Base-by-base conservation (phyloP, 768 basidiomycete species). In the Amanita brunnescens region DNA sequence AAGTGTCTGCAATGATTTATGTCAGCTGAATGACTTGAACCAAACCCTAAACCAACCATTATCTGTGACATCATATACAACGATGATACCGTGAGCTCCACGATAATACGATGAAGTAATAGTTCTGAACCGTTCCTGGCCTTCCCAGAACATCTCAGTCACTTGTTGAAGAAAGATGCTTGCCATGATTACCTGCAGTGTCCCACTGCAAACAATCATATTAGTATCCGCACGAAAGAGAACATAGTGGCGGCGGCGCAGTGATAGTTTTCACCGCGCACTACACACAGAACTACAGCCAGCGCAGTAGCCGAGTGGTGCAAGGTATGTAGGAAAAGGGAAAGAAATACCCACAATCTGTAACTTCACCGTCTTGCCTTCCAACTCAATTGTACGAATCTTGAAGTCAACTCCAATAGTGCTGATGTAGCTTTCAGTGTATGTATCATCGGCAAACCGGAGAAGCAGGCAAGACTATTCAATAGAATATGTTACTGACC, bases 31-130 rank as follows among this genome's bases (percentile, higher is more conserved):
- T 32, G 24, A 14, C n/a, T 35, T 4, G 18, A 12, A 47, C 20
- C 18, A 5, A 23, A 40, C 12, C 13, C 43, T 10, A 21, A 20
- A 58, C 72, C 41, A 54, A 87, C 87, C 91, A 62, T 89, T 91
- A 72, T 97, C 94, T 38, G 93, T 95, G 49, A 97, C 93, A 66
- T 92, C 90, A 73, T 97, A 98, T n/a, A 98, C 94, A 45, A 98
- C 87, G 62, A 98, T 88, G 65, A 98, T 98, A 56, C 96, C 96
- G 65, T 95, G 92, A 43, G 96, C 96, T 37, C 96, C 96, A 54
- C 96, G 83, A 75, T 99, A 99, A 77, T 99, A 99, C n/a, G 94
- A 91, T 2, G 94, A 92, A 6, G 96, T 98, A 67, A 99, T 99
- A 12, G 96, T 98, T 55, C 96, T 82, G 86, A 97, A 97, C 26